Base-by-base conservation (phyloP, 352 stramenopile genomes). In the Blastocystis sp. region DNA sequence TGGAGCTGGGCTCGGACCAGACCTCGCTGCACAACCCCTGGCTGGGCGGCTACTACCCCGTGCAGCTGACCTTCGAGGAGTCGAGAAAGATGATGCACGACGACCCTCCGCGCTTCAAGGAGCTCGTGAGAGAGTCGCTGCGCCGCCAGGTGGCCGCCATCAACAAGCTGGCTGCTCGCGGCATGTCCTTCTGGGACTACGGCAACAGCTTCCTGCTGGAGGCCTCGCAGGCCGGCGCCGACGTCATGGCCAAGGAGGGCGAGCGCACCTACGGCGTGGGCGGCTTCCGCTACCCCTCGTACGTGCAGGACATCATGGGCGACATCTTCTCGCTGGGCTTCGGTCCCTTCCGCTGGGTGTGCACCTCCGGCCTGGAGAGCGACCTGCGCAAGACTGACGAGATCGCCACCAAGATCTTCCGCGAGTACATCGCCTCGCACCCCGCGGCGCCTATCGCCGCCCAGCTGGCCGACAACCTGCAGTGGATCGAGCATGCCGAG, bases 241-340 rank as follows among this genome's bases (percentile, higher is more conserved):
- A 95, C 19, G 92, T 96, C 43, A 81, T 93, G 60, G 90, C 92
- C 10, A 88, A 92, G 54, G 89, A 92, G 64, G 89, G 90, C 40
- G 91, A 92, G 38, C 90, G 91, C 24, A 91, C 92, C 28, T 87
- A 87, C 48, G 76, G 76, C n/a, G 76, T 87, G 42, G 92, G 91
- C 9, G 91, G 92, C 52, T 96, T 96, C 90, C 92, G 92, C 87
- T 96, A 96, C 90, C 92, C 93, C 43, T 94, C 91, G 42, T 95
- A 95, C 89, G 93, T 96, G 43, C 93, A 96, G 89, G 93, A 95
- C 89, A 96, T 96, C 78, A 95, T 96, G 93, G 93, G 93, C 61
- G 93, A 95, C 90, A 95, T 96, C 84, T 95, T 95, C 90, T 95
- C 92, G 60, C 92, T 95, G 19, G 93, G 93, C 38, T 96, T 96